Base-by-base conservation (phyloP, 371 early-diverging fungal species). In the Saksenaea oblongispora region DNA sequence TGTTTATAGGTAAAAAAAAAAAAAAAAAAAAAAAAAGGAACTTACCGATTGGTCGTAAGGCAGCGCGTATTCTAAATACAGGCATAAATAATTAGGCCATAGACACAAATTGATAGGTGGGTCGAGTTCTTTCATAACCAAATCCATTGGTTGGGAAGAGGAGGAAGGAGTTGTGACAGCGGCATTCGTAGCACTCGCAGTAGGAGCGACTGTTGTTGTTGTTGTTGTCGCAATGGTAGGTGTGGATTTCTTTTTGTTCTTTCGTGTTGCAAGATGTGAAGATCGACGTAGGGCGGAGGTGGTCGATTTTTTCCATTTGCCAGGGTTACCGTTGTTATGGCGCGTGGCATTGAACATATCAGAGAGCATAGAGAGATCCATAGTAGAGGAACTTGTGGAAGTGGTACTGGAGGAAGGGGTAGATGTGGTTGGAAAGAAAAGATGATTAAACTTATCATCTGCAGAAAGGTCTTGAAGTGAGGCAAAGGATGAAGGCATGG, bases 51-150 rank as follows among this genome's bases (percentile, higher is more conserved):
- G 74, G 54, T 79, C 77, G 41, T 76, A 78, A 10, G 78, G 73
- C 5, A 72, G 26, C 2, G 68, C 31, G 47, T 76, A 79, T 59
- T 82, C 83, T 13, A 82, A 67, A 54, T 75, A 79, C 5, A 82
- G 54, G 53, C 83, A 82, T 9, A 82, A 26, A 34, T 82, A 78
- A 37, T 79, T 82, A 5, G 83, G 83, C 83, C 83, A 82, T 2
- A 75, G 31, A 18, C 51, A 64, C 60, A 24, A 56, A 28, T 10
- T 58, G 58, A 22, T 36, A 11, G 26, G 28, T 54, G 35, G 34
- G 0, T 47, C 51, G 24, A 47, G 51, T 22, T 47, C 51, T 22
- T 47, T 47, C 24, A 47, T n/a, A 10, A 47, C 51, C 9, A 47
- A 22, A 22, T 47, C 51, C 51, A 47, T 47, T 10, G 51, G 51